These are phyloP conservation scores for Lineolata rhizophorae DNA, from an alignment of 495 filamentous ascomycete genomes.

Conservation along the genomic window DNA sequence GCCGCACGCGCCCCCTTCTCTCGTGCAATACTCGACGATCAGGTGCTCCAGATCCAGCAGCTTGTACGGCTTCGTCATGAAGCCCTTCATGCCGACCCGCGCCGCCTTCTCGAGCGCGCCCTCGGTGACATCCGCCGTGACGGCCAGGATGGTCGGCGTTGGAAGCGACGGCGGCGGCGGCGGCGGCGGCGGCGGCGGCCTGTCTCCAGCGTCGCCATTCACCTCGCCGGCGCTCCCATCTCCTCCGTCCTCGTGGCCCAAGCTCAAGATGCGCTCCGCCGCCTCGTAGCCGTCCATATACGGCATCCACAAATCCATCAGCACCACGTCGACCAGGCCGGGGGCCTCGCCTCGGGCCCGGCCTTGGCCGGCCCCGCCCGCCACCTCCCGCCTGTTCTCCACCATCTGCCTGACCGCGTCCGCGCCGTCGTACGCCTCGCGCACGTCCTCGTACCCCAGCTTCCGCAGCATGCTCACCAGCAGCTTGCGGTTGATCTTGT, in stretches of 20 bases:
- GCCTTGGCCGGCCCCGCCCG: slow-evolving; percentile 13
- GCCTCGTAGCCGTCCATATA: slow-evolving; percentile 67
- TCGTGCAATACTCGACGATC: slow-evolving; percentile 37
- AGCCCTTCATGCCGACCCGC: slow-evolving; percentile 50
- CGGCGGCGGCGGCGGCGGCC: slow-evolving; percentile 1
- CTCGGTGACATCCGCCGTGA: slow-evolving; percentile 58
- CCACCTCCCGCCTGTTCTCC: slow-evolving; percentile 13
- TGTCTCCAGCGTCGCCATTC: slow-evolving; percentile 5
- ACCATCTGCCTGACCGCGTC: slow-evolving; percentile 48
- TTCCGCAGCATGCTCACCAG: slow-evolving; percentile 47
- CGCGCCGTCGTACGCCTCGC: slow-evolving; percentile 48
- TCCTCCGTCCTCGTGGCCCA: slow-evolving; percentile 13
- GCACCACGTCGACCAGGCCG: slow-evolving; percentile 32
- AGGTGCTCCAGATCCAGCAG: slow-evolving; percentile 45
- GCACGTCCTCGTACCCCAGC: slow-evolving; percentile 39
- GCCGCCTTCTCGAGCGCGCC: slow-evolving; percentile 40
- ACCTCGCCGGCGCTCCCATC: slow-evolving; percentile 2
- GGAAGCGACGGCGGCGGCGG: background rate
- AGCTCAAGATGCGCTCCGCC: slow-evolving; percentile 37
- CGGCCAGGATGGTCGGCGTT: slow-evolving; percentile 40
- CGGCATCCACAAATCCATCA: slow-evolving; percentile 84
- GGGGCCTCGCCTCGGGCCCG: background rate
- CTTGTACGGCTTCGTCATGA: slow-evolving; percentile 65
- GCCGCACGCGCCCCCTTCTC: too few species aligned
- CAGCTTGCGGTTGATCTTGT: slow-evolving; percentile 56